Evolutionary conservation across 768 basidiomycete genomes (phyloP).

Genomic region (Russula griseocarnosa): DNA sequence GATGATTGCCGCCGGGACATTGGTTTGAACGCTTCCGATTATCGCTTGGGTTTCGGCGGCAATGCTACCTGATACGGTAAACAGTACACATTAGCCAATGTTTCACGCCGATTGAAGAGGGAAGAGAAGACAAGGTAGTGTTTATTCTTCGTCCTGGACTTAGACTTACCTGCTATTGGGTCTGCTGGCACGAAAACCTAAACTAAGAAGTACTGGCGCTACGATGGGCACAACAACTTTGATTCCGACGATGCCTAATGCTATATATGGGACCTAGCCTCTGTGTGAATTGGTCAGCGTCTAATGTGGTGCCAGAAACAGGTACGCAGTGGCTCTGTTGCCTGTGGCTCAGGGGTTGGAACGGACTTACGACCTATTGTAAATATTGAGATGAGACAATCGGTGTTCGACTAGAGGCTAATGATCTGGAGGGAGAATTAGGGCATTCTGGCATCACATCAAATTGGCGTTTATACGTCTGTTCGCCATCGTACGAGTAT

Average conservation of each 20-base stretch:
- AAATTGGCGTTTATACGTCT: neutral
- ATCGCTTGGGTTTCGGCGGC: slow-evolving; percentile 7
- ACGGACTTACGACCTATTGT: slow-evolving; percentile 1
- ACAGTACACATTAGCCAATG: neutral
- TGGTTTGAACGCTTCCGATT: slow-evolving; percentile 1
- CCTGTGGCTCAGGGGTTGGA: neutral
- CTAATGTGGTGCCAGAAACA: neutral
- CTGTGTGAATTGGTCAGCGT: slow-evolving; percentile 1
- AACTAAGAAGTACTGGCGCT: neutral
- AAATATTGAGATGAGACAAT: neutral
- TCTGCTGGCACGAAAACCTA: slow-evolving; percentile 3
- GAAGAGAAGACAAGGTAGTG: neutral
- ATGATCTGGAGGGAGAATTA: too few species aligned
- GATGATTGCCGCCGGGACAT: neutral
- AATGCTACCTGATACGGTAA: neutral
- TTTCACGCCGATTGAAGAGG: neutral
- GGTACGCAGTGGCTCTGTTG: neutral
- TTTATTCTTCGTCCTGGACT: neutral
- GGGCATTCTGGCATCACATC: neutral
- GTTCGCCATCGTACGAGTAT: neutral
- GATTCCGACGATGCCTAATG: neutral
- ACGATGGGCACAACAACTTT: neutral
- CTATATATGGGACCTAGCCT: neutral
- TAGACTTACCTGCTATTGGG: slow-evolving; percentile 8
- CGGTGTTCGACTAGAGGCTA: neutral